These are phyloP conservation scores for Termitomyces bulborhizus DNA, from an alignment of 768 basidiomycete genomes.

Conservation along the genomic window DNA sequence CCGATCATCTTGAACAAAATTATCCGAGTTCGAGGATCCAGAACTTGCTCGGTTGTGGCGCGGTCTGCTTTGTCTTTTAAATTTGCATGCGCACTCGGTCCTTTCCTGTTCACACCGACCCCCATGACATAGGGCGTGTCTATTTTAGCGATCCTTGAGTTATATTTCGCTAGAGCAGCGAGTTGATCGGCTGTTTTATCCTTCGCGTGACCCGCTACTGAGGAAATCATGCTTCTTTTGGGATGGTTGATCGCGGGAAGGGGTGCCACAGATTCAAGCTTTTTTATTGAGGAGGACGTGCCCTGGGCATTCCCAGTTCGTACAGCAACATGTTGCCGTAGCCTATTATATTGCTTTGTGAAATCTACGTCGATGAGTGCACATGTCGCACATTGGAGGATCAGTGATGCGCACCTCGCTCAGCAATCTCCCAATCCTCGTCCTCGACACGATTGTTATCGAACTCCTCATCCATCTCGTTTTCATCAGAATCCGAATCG, in stretches of 20 bases:
- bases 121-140: constrained; percentile 63
- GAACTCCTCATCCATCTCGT: constrained; percentile 41
- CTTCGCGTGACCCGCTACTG: constrained; percentile 30
- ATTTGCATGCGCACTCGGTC: constrained; percentile 82
- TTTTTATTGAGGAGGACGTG: constrained; percentile 43
- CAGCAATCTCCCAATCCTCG: constrained; percentile 85
- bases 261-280: constrained; percentile 45
- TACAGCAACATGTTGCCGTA: constrained; percentile 86
- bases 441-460: constrained; percentile 67
- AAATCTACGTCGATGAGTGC: constrained; percentile 59
- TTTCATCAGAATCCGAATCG: constrained; percentile 32
- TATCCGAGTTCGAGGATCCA: constrained; percentile 91
- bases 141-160: constrained; percentile 67
- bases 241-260: constrained; percentile 74
- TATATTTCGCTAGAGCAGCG: constrained; percentile 68
- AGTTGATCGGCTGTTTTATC: constrained; percentile 69
- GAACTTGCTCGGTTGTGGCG: constrained; percentile 94
- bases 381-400: not conserved
- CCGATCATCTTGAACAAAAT: constrained; percentile 97
- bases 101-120: constrained; percentile 87
- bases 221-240: constrained; percentile 21
- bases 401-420: constrained; percentile 50
- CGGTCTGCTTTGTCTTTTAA: constrained; percentile 95
- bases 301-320: constrained; percentile 67
- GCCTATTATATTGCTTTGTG: constrained; percentile 96